Evolutionary conservation across 257 asterid species (phyloP).

Genomic region (Cordia subcordata): DNA sequence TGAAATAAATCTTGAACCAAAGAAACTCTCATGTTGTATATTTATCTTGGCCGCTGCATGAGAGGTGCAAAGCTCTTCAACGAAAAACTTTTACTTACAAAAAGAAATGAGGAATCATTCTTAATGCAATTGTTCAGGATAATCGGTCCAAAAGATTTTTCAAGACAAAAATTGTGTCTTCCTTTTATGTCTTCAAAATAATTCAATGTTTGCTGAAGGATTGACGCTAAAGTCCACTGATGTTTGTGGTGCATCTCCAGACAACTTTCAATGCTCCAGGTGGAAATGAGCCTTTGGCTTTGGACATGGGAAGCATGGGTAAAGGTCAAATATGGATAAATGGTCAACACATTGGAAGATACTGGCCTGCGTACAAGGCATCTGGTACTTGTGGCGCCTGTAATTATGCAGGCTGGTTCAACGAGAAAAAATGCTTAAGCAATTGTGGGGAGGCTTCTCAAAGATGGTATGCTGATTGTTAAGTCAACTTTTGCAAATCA

Average conservation of each 20-base stretch:
- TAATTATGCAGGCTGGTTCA: slow-evolving; percentile 70
- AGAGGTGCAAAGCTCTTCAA: too few species aligned
- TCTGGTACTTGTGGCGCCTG: slow-evolving; percentile 60
- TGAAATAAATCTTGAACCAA: too few species aligned
- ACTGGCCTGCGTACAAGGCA: slow-evolving; percentile 84
- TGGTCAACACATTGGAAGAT: slow-evolving; percentile 85
- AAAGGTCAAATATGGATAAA: slow-evolving; percentile 98
- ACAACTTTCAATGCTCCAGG: slow-evolving; percentile 71
- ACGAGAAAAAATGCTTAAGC: slow-evolving; percentile 68
- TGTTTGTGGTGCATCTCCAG: slow-evolving; percentile 32
- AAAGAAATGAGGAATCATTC: too few species aligned
- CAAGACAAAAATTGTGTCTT: too few species aligned
- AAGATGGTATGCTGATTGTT: slow-evolving; percentile 55
- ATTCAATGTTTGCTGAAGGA: too few species aligned
- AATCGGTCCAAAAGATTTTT: too few species aligned
- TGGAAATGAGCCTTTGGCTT: slow-evolving; percentile 82
- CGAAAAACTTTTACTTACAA: too few species aligned
- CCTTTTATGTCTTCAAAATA: background rate
- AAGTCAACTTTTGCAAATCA: background rate
- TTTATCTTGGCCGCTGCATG: too few species aligned
- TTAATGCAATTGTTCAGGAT: too few species aligned
- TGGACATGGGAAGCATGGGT: slow-evolving; percentile 89
- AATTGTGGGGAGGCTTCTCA: slow-evolving; percentile 87
- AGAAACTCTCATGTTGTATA: too few species aligned
- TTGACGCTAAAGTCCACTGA: background rate